These are phyloP conservation scores for Candida awuae DNA, from an alignment of 805 yeast genomes.

Conservation along the genomic window DNA sequence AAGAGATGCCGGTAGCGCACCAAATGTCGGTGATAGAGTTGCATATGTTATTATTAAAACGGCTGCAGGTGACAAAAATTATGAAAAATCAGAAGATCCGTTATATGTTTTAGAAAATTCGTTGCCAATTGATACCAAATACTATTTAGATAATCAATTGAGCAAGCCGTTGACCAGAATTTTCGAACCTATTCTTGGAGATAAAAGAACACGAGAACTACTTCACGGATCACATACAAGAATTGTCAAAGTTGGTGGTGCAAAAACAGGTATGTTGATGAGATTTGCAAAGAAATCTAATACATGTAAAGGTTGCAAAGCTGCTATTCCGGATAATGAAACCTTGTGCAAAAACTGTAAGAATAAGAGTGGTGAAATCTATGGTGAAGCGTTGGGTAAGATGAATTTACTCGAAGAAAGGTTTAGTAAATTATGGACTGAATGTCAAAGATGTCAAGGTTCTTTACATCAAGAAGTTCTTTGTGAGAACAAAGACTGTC, in stretches of 20 bases:
- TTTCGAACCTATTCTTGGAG: conserved; percentile 92
- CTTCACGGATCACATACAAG: conserved; percentile 80
- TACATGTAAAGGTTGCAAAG: conserved; percentile 79
- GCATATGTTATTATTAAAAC: conserved; percentile 89
- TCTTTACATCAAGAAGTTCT: conserved; percentile 91
- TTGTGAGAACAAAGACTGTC: conserved; percentile 94
- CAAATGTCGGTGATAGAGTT: conserved; percentile 94
- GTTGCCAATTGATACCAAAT: conserved; percentile 87
- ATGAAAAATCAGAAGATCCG: conserved; percentile 97
- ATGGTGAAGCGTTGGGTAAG: conserved; percentile 71
- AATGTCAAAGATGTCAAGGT: conserved; percentile 97
- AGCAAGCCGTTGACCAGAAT: conserved; percentile 90
- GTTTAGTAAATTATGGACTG: conserved; percentile 91
- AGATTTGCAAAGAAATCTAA: conserved; percentile 85
- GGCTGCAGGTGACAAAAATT: conserved; percentile 69
- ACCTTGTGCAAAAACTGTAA: conserved; percentile 70
- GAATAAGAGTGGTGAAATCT: conserved; percentile 63
- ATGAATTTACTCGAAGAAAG: conserved; percentile 74
- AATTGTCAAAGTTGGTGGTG: conserved; percentile 62
- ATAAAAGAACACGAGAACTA: conserved; percentile 67
- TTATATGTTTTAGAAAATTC: conserved; percentile 86
- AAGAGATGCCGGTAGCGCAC: conserved; percentile 97
- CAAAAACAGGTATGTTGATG: conserved; percentile 72
- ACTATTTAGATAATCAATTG: conserved; percentile 85
- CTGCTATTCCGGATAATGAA: conserved; percentile 54